Conservation (phyloP, 164 flowering plant genomes). For the Cinnamomum chago region DNA sequence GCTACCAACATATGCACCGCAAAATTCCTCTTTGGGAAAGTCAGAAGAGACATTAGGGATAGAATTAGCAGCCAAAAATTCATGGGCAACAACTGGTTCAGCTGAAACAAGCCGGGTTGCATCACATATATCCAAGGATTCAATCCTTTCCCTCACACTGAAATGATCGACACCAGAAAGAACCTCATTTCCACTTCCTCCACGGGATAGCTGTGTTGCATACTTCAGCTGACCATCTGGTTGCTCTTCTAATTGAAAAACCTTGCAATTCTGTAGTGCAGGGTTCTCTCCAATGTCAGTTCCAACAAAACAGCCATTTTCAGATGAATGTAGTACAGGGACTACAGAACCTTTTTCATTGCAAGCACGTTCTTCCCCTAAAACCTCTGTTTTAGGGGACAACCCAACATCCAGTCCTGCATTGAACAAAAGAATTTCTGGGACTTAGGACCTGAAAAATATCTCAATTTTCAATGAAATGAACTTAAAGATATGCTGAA, state of each 20-base stretch:
- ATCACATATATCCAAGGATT: constrained; percentile 15
- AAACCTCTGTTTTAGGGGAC: background rate
- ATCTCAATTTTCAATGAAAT: background rate
- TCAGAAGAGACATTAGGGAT: background rate
- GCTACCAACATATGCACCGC: background rate
- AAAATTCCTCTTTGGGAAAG: background rate
- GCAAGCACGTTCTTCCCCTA: constrained; percentile 3
- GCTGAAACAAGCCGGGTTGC: constrained; percentile 16
- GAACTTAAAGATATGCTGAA: background rate
- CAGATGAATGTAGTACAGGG: constrained; percentile 8
- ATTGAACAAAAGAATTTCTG: background rate
- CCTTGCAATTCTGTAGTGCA: background rate
- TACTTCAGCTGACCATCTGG: constrained; percentile 7
- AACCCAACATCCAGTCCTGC: constrained; percentile 7
- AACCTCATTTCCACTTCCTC: constrained; percentile 3
- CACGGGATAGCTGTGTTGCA: constrained; percentile 6
- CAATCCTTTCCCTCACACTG: constrained; percentile 10
- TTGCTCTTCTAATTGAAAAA: constrained; percentile 16
- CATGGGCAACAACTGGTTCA: constrained; percentile 3
- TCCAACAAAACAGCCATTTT: constrained; percentile 9
- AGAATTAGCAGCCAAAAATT: constrained; percentile 1
- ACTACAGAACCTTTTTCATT: background rate
- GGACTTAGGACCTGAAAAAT: background rate
- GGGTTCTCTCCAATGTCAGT: constrained; percentile 8
- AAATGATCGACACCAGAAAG: constrained; percentile 17